A percentile compares a stretch with the other conserved stretches of the same genome.
Evolutionary conservation across 2,329 filamentous ascomycete genomes (phyloP).

Genomic region (Escovopsis sp.): DNA sequence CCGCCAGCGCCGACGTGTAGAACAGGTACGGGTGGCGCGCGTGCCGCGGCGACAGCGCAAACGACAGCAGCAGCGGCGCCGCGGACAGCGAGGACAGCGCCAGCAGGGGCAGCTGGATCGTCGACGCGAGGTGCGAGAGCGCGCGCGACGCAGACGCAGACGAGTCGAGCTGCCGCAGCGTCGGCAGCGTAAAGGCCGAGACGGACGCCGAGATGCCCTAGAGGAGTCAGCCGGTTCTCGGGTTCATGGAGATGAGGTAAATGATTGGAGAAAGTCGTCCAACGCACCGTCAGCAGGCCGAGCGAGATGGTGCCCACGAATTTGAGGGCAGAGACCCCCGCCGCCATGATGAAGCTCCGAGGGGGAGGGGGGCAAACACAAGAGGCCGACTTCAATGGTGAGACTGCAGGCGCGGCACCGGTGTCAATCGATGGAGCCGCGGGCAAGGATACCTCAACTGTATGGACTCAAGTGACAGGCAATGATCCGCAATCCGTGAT

Average conservation of each 20-base stretch:
- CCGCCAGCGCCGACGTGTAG: conserved; percentile 62
- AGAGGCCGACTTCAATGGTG: no score
- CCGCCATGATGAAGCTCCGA: conserved; percentile 38
- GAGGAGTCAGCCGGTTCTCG: no score
- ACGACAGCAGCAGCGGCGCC: conserved; percentile 62
- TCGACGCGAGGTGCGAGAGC: conserved; percentile 50
- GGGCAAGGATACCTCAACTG: neutral
- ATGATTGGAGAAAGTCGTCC: no score
- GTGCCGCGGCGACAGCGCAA: conserved; percentile 56
- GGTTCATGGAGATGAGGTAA: no score
- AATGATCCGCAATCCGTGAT: no score
- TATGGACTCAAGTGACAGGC: no score
- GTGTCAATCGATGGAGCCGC: no score
- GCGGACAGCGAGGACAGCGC: conserved; percentile 54
- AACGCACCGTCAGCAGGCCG: conserved; percentile 70
- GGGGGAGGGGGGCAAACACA: neutral
- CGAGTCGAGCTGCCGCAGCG: conserved; percentile 66
- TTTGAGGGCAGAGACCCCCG: conserved; percentile 65
- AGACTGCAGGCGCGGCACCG: no score
- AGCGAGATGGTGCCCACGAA: conserved; percentile 86
- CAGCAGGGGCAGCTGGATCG: conserved; percentile 50
- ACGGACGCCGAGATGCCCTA: conserved; percentile 77
- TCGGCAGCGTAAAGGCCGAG: conserved; percentile 61
- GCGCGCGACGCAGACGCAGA: conserved; percentile 56
- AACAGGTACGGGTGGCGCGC: conserved; percentile 79